phyloP scores from a whole-genome alignment of 2,329 filamentous ascomycete genomes.

The Metarhizium album region DNA sequence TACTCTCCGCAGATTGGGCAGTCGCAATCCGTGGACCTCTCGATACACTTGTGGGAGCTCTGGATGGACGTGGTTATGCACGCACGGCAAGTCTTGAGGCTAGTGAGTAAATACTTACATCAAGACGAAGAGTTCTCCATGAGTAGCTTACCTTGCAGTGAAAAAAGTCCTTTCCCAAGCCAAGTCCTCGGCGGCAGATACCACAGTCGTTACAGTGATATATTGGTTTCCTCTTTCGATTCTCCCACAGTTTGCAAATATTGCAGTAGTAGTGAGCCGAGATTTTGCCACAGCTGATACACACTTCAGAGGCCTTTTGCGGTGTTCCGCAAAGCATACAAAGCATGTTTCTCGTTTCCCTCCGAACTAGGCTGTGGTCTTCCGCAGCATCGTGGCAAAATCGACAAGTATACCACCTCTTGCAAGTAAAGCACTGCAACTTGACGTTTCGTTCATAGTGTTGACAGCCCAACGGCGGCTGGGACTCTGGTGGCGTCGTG shows the following conservation, averaged over 20 bases:
- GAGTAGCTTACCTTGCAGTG: constrained; percentile 91
- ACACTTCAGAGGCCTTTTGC: constrained; percentile 70
- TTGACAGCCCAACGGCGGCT: constrained; percentile 61
- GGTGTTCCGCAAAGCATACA: constrained; percentile 91
- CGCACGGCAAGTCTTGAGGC: constrained; percentile 66
- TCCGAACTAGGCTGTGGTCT: constrained; percentile 67
- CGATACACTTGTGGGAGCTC: constrained; percentile 83
- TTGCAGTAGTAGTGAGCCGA: constrained; percentile 87
- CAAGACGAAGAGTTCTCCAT: not conserved
- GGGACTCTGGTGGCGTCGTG: constrained; percentile 16
- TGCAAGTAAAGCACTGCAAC: constrained; percentile 81
- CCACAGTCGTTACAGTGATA: constrained; percentile 96
- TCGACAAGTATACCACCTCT: constrained; percentile 87
- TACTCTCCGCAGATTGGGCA: constrained; percentile 96
- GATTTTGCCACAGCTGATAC: constrained; percentile 62
- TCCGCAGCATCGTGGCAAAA: constrained; percentile 85
- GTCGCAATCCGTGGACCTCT: constrained; percentile 86
- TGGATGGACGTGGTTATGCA: constrained; percentile 87
- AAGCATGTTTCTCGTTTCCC: constrained; percentile 86
- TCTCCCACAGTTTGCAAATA: constrained; percentile 95
- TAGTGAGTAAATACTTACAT: not conserved
- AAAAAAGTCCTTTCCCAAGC: constrained; percentile 91
- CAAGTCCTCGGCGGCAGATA: constrained; percentile 83
- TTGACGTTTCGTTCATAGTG: constrained; percentile 97
- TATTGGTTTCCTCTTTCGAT: constrained; percentile 79